Base-by-base conservation (phyloP, 495 filamentous ascomycete species). In the Bryoglossum gracile region DNA sequence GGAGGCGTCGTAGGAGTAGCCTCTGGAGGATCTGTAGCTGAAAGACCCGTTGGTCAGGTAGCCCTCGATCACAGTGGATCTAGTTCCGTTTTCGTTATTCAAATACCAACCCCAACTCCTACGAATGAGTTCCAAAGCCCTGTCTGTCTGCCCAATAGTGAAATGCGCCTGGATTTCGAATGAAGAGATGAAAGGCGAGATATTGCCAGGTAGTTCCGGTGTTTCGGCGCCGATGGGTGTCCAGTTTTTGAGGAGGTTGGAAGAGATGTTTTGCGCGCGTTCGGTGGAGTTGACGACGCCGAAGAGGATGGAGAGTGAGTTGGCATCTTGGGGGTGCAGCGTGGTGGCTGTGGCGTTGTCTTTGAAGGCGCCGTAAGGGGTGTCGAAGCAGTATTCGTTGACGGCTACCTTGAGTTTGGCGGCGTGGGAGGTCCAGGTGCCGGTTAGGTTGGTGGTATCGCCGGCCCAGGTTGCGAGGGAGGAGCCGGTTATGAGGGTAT, bases 101-200 rank as follows among this genome's bases (percentile, higher is more conserved):
- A 83, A 65, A 63, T 80, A 83, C 70, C 73, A 76, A 9, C 78
- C 80, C 80, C 82, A 86, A 45, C 68, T 70, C 13, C 69, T 63
- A 13, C 75, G 68, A 57, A 83, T 81, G 11, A 86, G 68, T 14
- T 76, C 74, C 3, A 85, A 63, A 2, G 78, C 79, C 19, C 74
- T 69, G 8, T 59, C 60, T 16, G 75, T 59, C 46, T 78, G 66
- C 4, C 68, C 64, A 5, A 70, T 75, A 2, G 68, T 61, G 39
- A 82, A 70, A 47, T 84, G 81, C 13, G 73, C 77, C 59, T 80
- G 74, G 22, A 86, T 70, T 53, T 86, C 81, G 50, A 84, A 78
- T 10, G 73, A 73, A 2, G 75, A 75, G 50, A 82, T 80, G 62
- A 84, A 84, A 0, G 80, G 74, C 9, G 74, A 80, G 37, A 86